Conservation (phyloP, 345 rosid species). For the Boechera divaricarpa region DNA sequence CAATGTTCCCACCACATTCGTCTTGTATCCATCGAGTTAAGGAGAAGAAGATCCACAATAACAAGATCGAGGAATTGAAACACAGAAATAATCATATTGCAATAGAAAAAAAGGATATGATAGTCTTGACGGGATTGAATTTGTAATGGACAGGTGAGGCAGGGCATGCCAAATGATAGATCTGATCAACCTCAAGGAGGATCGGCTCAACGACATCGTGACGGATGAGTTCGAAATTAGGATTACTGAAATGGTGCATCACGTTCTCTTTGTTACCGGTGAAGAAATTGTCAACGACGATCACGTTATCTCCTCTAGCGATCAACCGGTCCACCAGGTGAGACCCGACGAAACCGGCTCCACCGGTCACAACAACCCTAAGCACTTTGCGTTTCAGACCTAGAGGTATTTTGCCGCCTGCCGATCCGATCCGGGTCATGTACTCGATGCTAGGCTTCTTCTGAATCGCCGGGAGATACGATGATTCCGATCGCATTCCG, state of each 20-base stretch:
- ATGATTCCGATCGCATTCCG: slow-evolving; percentile 18
- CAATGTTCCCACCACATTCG: slow-evolving; percentile 94
- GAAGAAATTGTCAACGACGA: slow-evolving; percentile 98
- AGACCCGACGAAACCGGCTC: slow-evolving; percentile 99
- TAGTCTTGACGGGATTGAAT: slow-evolving; percentile 96
- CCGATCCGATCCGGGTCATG: slow-evolving; percentile 46
- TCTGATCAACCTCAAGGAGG: slow-evolving; percentile 96
- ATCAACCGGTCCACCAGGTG: slow-evolving; percentile 96
- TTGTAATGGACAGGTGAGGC: slow-evolving; percentile 99
- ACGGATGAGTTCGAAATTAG: slow-evolving; percentile 86
- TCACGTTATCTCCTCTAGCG: slow-evolving; percentile 91
- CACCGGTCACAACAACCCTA: slow-evolving; percentile 93
- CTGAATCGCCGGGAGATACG: slow-evolving; percentile 38
- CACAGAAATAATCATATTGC: too few species aligned
- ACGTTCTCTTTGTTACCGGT: slow-evolving; percentile 96
- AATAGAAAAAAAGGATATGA: slow-evolving; percentile 57
- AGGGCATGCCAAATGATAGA: slow-evolving; percentile 98
- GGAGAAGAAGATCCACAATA: background rate
- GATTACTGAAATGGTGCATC: slow-evolving; percentile 96
- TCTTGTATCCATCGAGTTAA: slow-evolving; percentile 60
- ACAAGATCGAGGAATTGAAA: background rate
- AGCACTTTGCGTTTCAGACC: slow-evolving; percentile 83
- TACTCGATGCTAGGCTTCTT: slow-evolving; percentile 45
- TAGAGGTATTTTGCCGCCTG: slow-evolving; percentile 78
- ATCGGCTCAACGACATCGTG: slow-evolving; percentile 98